Evolutionary conservation across 306 rosid genomes (phyloP), one percentile per base, ranked within the genome.

Genomic region (Amphicarpaea edgeworthii): DNA sequence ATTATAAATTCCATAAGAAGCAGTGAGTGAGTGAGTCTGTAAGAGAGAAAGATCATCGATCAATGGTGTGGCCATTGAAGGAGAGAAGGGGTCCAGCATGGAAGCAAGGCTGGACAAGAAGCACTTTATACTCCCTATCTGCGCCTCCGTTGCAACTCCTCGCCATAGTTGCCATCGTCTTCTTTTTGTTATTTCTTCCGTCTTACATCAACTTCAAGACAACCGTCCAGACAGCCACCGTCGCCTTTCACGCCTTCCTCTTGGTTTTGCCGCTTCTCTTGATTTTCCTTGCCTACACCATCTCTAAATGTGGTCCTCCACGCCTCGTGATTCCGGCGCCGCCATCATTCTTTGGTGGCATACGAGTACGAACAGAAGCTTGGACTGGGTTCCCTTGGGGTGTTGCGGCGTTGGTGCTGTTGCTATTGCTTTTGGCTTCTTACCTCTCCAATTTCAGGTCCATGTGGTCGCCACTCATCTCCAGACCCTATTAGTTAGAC

Each of bases 381-480:
- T 80, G 72, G 3, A 85, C 43, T 2, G 82, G 87, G 0, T 82
- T 88, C 8, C 92, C 96, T 12, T 92, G 93, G 96, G 88, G 91
- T 1, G 85, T 88, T 12, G 90, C 82, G 0, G 81, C 83, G 53
- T 42, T 88, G 49, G 80, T 92, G 72, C 42, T 85, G 65, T 47
- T 92, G 47, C 79, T 92, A 42, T 59, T 90, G 83, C 51, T 88
- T 7, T 75, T 90, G 88, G 61, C 90, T 7, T 88, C 84, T 5
- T 84, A 50, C 80, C 89, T 82, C 68, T 79, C 95, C 53, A 74
- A 79, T 72, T 83, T 85, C 72, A 86, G 87, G 77, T 85, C 95
- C 57, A 86, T 45, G 86, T 89, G 97, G 95, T 82, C 88, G 54
- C 87, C 94, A 5, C 68, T 78, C 0, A 40, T 89, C 66, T 84